Evolutionary conservation across 371 early-diverging fungal genomes (phyloP), one percentile per base, ranked within the genome.

Genomic region (Rhizopus sp.): DNA sequence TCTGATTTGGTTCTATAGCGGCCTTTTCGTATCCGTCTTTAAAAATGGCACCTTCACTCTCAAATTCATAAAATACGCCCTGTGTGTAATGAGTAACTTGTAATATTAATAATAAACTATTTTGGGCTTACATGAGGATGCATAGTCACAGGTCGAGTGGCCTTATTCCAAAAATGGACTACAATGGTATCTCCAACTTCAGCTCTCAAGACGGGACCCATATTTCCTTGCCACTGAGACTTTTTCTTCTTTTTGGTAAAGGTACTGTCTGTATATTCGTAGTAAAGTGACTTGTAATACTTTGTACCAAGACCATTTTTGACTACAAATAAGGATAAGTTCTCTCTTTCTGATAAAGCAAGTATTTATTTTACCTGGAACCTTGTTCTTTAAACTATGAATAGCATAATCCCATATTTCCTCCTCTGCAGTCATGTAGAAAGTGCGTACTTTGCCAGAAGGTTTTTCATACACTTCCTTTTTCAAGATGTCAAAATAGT

Each of bases 31-130:
- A 57, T 0, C 75, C 57, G 47, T 60, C 74, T 52, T 76, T 72
- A 50, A 74, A 79, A 3, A 76, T 56, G 15, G 80, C 80, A 1
- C 80, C 80, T 72, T 80, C 80, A 66, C 71, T 75, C 33, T 80
- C 78, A 56, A 80, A 73, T 17, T 66, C 70, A 54, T 78, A 78
- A 23, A 72, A 69, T 3, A 80, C 64, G 32, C 80, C 77, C 77
- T 80, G 54, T 0, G 30, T 4, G 23, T 39, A 17, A 7, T 29
- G 23, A 16, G 54, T 48, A 13, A 13, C 45, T 7, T 40, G n/a
- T 35, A 29, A 38, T 33, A 8, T 5, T 15, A 41, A 10, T n/a
- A 44, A 49, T n/a, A 7, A 16, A 13, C 8, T 51, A 31, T 34
- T 10, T 53, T 13, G 23, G 16, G 41, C 61, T 62, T 72, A 70